A percentile compares a stretch with the other conserved stretches of the same genome.
phyloP scores from a whole-genome alignment of 2,329 filamentous ascomycete genomes.

The Diaporthe vaccinii region DNA sequence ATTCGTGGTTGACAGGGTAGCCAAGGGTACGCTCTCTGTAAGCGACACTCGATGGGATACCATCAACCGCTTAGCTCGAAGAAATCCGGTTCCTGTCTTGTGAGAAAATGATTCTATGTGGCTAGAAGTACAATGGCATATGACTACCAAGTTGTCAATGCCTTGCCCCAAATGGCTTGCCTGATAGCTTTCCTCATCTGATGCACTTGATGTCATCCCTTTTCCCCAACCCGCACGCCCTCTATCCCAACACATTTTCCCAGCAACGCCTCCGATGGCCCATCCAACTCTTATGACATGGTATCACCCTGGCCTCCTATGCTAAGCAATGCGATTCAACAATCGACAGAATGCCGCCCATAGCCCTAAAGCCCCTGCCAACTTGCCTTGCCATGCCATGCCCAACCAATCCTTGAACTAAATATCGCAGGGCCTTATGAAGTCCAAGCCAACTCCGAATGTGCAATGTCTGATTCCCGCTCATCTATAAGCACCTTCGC shows the following conservation, averaged over 20 bases:
- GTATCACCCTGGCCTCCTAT: conserved; percentile 10
- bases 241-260: conserved; percentile 34
- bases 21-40: neutral
- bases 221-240: conserved; percentile 6
- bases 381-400: neutral
- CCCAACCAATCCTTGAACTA: neutral
- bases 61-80: neutral
- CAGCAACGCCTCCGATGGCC: conserved; percentile 35
- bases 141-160: conserved; percentile 3
- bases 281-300: conserved; percentile 28
- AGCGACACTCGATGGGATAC: neutral
- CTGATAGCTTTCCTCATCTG: conserved; percentile 10
- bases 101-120: conserved; percentile 13
- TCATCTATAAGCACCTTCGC: neutral
- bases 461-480: conserved; percentile 1
- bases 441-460: conserved; percentile 27
- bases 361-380: neutral
- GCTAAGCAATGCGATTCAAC: conserved; percentile 30
- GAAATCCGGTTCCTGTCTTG: neutral
- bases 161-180: neutral
- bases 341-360: conserved; percentile 30
- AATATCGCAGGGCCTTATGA: neutral
- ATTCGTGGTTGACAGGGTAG: neutral
- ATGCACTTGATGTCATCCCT: conserved; percentile 3
- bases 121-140: conserved; percentile 28